A percentile compares a stretch with the other conserved stretches of the same genome.
phyloP scores from a whole-genome alignment of 192 early-diverging fungal genomes.

The Podila clonocystis region DNA sequence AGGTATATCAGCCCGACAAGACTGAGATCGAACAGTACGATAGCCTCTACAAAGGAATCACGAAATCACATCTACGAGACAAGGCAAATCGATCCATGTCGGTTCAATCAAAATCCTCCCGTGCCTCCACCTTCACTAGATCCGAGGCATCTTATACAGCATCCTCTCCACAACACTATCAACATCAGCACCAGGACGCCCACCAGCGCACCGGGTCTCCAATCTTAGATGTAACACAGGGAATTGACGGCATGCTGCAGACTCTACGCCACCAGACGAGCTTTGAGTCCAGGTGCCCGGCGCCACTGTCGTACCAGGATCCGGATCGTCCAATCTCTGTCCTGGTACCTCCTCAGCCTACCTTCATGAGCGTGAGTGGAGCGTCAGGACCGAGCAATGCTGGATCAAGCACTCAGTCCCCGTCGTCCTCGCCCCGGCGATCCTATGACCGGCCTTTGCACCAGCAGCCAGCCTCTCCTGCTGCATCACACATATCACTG shows the following conservation, averaged over 20 bases:
- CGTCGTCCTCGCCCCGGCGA: not conserved
- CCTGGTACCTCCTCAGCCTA: too few species aligned
- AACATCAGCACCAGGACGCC: slow-evolving; percentile 2
- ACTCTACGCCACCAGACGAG: too few species aligned
- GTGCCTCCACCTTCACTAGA: not conserved
- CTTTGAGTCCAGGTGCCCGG: too few species aligned
- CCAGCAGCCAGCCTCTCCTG: not conserved
- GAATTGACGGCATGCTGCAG: too few species aligned
- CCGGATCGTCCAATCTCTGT: too few species aligned
- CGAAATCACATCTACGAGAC: slow-evolving; percentile 1
- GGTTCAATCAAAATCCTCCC: not conserved
- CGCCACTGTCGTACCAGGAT: too few species aligned
- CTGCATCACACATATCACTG: not conserved
- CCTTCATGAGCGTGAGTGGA: too few species aligned
- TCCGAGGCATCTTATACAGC: not conserved
- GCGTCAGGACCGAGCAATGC: not conserved
- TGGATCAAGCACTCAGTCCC: not conserved
- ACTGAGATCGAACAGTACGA: slow-evolving; percentile 17
- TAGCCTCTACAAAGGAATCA: slow-evolving; percentile 8
- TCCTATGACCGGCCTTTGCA: not conserved
- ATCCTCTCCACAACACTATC: not conserved
- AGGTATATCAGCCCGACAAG: slow-evolving; percentile 13
- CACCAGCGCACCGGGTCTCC: not conserved
- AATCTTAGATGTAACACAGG: too few species aligned
- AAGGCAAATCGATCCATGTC: slow-evolving; percentile 3